phyloP scores from a whole-genome alignment of 1,139 yeast species.

The Groenewaldozyma auringiensis region DNA sequence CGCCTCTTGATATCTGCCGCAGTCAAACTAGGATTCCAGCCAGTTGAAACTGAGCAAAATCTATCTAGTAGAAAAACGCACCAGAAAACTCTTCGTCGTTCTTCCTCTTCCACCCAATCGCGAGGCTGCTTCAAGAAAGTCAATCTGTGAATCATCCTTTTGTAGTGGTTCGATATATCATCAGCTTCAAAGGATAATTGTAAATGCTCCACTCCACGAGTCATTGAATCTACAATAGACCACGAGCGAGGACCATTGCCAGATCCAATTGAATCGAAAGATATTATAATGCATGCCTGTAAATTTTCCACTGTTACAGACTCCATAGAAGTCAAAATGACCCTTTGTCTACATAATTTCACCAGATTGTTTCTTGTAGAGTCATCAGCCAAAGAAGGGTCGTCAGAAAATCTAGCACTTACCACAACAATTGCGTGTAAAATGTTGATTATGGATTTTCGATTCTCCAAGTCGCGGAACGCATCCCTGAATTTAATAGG shows the following conservation, averaged over 20 bases:
- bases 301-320: constrained; percentile 20
- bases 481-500: constrained; percentile 51
- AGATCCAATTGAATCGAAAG: constrained; percentile 21
- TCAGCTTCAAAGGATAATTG: constrained; percentile 18
- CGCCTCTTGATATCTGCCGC: constrained; percentile 15
- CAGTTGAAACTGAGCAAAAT: constrained; percentile 22
- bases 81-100: constrained; percentile 22
- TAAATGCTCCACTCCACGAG: constrained; percentile 20
- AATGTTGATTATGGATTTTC: constrained; percentile 58
- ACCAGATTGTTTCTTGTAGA: neutral
- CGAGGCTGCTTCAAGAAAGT: constrained; percentile 13
- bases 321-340: constrained; percentile 18
- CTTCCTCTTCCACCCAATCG: constrained; percentile 18
- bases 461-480: constrained; percentile 49
- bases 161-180: constrained; percentile 4
- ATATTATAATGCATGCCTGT: constrained; percentile 21
- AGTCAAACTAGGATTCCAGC: constrained; percentile 21
- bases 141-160: constrained; percentile 12
- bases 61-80: constrained; percentile 20
- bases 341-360: constrained; percentile 15
- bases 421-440: constrained; percentile 63
- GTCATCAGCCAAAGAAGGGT: constrained; percentile 38
- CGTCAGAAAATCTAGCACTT: constrained; percentile 56
- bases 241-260: constrained; percentile 22
- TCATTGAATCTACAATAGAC: constrained; percentile 18